Percentiles rank a stretch among this genome's conserved stretches.
phyloP scores from a whole-genome alignment of 2,329 filamentous ascomycete genomes.

The Aspergillus uvarum region DNA sequence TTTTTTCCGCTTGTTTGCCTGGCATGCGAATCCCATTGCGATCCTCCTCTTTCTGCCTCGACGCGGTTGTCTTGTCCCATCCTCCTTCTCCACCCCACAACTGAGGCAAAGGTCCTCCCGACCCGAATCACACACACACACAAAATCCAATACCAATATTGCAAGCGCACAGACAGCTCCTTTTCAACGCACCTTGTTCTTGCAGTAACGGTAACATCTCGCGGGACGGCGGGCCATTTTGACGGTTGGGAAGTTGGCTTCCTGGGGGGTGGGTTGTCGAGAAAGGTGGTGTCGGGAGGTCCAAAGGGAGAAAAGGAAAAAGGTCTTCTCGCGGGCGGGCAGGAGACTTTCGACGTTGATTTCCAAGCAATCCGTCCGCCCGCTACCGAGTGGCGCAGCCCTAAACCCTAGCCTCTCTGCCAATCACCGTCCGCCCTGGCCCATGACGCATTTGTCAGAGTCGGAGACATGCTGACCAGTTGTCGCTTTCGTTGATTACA shows the following conservation, averaged over 20 bases:
- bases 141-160: constrained; percentile 23
- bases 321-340: constrained; percentile 22
- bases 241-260: constrained; percentile 58
- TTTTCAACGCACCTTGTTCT: constrained; percentile 85
- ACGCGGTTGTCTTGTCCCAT: background rate
- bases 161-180: constrained; percentile 11
- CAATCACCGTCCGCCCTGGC: constrained; percentile 23
- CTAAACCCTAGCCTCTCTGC: constrained; percentile 41
- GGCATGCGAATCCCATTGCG: constrained; percentile 1
- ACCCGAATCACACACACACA: constrained; percentile 23
- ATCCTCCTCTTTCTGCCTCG: constrained; percentile 1
- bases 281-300: constrained; percentile 36
- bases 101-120: constrained; percentile 18
- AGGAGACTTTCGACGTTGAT: constrained; percentile 38
- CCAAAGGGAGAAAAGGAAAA: constrained; percentile 27
- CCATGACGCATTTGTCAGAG: constrained; percentile 26
- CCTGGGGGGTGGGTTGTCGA: constrained; percentile 44
- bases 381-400: constrained; percentile 44
- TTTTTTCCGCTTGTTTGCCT: background rate
- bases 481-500: background rate
- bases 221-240: constrained; percentile 99
- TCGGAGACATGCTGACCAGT: constrained; percentile 11
- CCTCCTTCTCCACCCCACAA: constrained; percentile 29
- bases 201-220: constrained; percentile 99
- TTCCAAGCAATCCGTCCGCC: constrained; percentile 40